Conservation (phyloP, 768 basidiomycete species). For the Suillus subalutaceus region DNA sequence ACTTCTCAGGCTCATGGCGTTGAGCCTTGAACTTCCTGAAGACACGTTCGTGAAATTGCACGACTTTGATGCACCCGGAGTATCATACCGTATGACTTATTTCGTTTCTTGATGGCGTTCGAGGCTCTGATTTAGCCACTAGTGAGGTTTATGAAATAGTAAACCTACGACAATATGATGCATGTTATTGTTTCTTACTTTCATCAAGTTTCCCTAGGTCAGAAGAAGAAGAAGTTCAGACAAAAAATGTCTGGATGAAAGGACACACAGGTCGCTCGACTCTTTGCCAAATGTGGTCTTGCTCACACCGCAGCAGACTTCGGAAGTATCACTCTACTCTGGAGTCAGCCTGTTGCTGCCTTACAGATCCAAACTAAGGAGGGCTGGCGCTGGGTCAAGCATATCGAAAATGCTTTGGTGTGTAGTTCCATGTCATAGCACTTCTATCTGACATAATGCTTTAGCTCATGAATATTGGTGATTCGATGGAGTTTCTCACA, state of each 20-base stretch:
- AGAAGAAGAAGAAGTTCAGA: constrained; percentile 50
- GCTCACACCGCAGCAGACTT: constrained; percentile 40
- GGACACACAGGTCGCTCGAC: constrained; percentile 52
- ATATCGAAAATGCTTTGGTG: constrained; percentile 62
- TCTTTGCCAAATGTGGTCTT: too few species aligned
- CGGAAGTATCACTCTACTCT: constrained; percentile 58
- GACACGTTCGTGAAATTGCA: constrained; percentile 53
- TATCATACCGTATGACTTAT: constrained; percentile 41
- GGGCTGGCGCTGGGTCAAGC: constrained; percentile 64
- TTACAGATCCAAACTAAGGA: constrained; percentile 58
- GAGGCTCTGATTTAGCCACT: not conserved
- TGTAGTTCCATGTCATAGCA: not conserved
- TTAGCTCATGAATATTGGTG: constrained; percentile 63
- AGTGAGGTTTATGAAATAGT: constrained; percentile 76
- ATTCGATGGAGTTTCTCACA: constrained; percentile 60
- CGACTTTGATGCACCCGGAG: constrained; percentile 43
- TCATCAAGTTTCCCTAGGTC: constrained; percentile 49
- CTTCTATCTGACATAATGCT: not conserved
- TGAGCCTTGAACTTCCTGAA: constrained; percentile 57
- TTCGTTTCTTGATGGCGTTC: not conserved
- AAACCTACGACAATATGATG: constrained; percentile 16
- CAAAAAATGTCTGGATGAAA: constrained; percentile 61
- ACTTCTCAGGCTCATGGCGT: constrained; percentile 45
- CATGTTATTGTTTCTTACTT: not conserved
- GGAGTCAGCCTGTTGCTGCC: constrained; percentile 61